Percentiles rank a stretch among this genome's conserved stretches.
Evolutionary conservation across 176 grass and related monocot species (phyloP).

Genomic region (Aegilops tauschii): DNA sequence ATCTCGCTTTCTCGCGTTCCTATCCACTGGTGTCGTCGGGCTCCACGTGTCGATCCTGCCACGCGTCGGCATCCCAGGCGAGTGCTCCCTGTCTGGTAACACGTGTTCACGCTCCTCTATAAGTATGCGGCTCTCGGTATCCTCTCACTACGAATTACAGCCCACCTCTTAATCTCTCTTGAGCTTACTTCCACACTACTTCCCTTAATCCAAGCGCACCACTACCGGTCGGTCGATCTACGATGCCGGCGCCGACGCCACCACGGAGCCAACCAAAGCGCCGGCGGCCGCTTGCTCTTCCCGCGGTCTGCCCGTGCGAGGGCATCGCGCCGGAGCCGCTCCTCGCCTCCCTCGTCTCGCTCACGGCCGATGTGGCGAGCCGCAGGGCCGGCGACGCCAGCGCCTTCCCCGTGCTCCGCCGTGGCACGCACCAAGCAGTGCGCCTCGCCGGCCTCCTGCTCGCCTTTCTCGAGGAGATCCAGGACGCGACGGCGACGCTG

Average conservation of each 20-base stretch:
- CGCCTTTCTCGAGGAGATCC: slow-evolving; percentile 66
- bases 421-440: slow-evolving; percentile 34
- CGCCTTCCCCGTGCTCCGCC: slow-evolving; percentile 56
- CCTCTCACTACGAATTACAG: not conserved
- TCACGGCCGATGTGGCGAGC: slow-evolving; percentile 44
- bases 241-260: slow-evolving; percentile 13
- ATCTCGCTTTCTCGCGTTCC: not conserved
- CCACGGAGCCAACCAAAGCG: slow-evolving; percentile 1
- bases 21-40: not conserved
- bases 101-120: slow-evolving; percentile 31
- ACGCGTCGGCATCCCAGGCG: slow-evolving; percentile 36
- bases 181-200: not conserved
- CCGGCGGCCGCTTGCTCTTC: slow-evolving; percentile 37
- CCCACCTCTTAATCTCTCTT: not conserved
- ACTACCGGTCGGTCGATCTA: not conserved
- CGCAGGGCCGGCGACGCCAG: not conserved
- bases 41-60: slow-evolving; percentile 24
- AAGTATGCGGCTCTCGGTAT: not conserved
- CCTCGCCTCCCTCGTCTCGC: slow-evolving; percentile 48
- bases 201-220: not conserved
- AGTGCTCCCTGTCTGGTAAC: not conserved
- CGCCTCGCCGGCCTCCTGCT: slow-evolving; percentile 54
- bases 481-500: not conserved
- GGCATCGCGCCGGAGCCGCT: slow-evolving; percentile 53
- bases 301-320: slow-evolving; percentile 59